Base-by-base conservation (phyloP, 495 filamentous ascomycete genomes). In the Podospora didyma region DNA sequence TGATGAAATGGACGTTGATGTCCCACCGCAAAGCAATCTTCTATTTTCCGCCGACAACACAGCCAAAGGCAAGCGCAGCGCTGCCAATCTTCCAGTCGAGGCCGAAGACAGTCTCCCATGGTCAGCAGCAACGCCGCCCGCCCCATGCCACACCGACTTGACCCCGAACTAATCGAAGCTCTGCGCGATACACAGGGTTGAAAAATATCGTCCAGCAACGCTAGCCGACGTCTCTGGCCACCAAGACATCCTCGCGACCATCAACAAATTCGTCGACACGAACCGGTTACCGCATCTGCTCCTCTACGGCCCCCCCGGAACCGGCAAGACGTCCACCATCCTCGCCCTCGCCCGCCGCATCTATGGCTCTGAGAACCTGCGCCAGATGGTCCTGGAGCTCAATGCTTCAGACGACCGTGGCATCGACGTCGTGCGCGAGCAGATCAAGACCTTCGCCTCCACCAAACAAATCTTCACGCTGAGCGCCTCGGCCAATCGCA, bases 391-490 rank as follows among this genome's bases (percentile, higher is more conserved):
- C 46, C 80, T 98, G 6, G 94, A 98, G 68, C 82, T 98, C 54
- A 98, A 98, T 71, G 94, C 94, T 34, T 95, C 89, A 58, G 94
- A 98, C 65, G 94, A 98, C 66, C 81, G 94, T 75, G 94, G 94
- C 64, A 99, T 99, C 73, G 95, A 99, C 59, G 94, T 99, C 5
- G 94, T 99, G 45, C 83, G 93, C 56, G 95, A 99, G 72, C 95
- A 97, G 71, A 97, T 99, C 78, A 97, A 97, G 77, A 99, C 95
- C 1, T 99, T 97, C 73, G 92, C 90, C 24, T 95, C 89, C 64
- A 82, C 76, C 61, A 77, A 78, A 58, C 85, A 88, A 56, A 89
- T 82, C 46, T 81, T 80, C 62, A 73, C 65, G 31, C 66, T 70
- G 51, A 70, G 72, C 71, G 51, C 67, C 3, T 61, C 62, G 62